phyloP scores from a whole-genome alignment of 257 asterid genomes.

The Lycium barbarum region DNA sequence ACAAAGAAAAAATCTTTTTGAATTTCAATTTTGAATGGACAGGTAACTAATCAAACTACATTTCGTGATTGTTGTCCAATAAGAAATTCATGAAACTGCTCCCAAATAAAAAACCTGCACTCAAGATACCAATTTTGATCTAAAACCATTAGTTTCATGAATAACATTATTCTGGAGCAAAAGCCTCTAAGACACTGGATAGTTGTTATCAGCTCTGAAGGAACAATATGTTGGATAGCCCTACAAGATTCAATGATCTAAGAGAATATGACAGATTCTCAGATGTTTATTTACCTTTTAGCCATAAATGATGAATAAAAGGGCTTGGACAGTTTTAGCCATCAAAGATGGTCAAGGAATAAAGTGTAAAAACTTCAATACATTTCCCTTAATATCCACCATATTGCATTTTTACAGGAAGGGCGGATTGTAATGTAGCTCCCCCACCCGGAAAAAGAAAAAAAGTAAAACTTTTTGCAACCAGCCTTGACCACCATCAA shows the following conservation, averaged over 20 bases:
- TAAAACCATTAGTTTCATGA: not conserved
- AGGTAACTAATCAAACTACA: not conserved
- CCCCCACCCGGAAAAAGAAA: not conserved
- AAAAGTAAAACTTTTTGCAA: not conserved
- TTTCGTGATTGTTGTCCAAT: not conserved
- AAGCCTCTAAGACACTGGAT: not conserved
- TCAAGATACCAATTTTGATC: not conserved
- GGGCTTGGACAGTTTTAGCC: not conserved
- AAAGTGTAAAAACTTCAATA: not conserved
- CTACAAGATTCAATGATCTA: not conserved
- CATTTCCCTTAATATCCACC: constrained; percentile 19
- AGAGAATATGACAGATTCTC: not conserved
- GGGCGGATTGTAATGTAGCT: not conserved
- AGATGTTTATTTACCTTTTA: not conserved
- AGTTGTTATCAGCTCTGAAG: not conserved
- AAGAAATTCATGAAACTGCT: not conserved
- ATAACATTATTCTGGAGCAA: constrained; percentile 17
- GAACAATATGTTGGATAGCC: not conserved
- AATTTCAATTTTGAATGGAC: not conserved
- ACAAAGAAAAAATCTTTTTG: not conserved
- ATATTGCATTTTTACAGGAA: not conserved
- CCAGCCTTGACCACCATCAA: not conserved
- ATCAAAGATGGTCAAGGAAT: not conserved
- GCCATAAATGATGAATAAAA: not conserved
- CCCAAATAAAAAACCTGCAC: not conserved